Evolutionary conservation across 257 asterid genomes (phyloP).

Genomic region (Eucommia ulmoides): DNA sequence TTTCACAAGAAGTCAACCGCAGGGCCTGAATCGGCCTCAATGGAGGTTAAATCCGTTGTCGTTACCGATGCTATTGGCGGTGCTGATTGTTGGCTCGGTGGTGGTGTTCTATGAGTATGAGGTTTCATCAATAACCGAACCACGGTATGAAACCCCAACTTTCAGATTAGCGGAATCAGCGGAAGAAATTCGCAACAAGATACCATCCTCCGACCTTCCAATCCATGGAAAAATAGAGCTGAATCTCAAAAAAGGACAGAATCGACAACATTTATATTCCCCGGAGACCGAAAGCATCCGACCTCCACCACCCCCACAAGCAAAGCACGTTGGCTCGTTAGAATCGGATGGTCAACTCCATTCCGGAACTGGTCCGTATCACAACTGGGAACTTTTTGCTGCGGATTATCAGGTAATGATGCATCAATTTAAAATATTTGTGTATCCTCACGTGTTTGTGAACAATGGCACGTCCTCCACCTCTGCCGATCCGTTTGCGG

Average conservation of each 20-base stretch:
- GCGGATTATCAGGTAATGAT: conserved; percentile 54
- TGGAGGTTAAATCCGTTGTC: neutral
- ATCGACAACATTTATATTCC: neutral
- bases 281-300: neutral
- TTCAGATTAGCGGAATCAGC: neutral
- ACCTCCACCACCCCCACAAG: neutral
- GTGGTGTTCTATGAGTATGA: neutral
- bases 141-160: neutral
- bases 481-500: conserved; percentile 15
- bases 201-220: neutral
- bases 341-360: neutral
- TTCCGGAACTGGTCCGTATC: conserved; percentile 26
- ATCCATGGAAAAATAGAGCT: neutral
- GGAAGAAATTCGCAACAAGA: neutral
- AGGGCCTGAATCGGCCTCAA: neutral
- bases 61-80: neutral
- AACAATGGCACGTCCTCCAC: conserved; percentile 10
- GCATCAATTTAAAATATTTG: conserved; percentile 32
- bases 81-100: neutral
- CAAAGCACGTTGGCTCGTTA: neutral
- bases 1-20: neutral
- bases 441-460: conserved; percentile 38
- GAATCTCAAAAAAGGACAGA: neutral
- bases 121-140: neutral
- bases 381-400: conserved; percentile 48